Percentiles rank a stretch among this genome's conserved stretches.
phyloP scores from a whole-genome alignment of 2,329 filamentous ascomycete species.

The Colletotrichum magnum region DNA sequence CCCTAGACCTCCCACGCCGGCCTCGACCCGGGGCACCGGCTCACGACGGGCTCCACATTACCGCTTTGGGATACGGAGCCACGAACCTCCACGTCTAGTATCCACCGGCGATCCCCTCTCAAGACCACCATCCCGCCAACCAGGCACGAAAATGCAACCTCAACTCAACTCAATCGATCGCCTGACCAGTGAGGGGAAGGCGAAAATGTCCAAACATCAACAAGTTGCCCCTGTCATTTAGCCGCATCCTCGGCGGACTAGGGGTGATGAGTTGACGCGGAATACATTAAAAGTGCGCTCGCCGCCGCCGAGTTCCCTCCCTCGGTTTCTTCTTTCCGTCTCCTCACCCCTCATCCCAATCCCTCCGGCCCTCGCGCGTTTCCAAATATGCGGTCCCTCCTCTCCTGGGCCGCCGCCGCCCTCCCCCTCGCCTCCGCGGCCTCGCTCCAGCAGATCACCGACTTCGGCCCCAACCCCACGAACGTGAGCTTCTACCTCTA shows the following conservation, averaged over 20 bases:
- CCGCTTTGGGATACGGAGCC: conserved; percentile 34
- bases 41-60: conserved; percentile 23
- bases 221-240: not conserved
- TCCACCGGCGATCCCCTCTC: conserved; percentile 20
- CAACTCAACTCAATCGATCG: not conserved
- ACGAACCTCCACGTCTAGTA: conserved; percentile 30
- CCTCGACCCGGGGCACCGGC: conserved; percentile 6
- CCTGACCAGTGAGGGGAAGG: conserved; percentile 2
- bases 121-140: conserved; percentile 25
- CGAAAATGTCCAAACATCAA: not conserved
- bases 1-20: conserved; percentile 6
- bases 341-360: not conserved
- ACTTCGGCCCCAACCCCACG: conserved; percentile 62
- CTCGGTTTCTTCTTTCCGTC: not conserved
- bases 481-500: conserved; percentile 68
- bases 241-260: conserved; percentile 3
- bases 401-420: conserved; percentile 4
- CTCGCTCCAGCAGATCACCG: conserved; percentile 34
- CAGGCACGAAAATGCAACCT: conserved; percentile 19
- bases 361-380: not conserved
- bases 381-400: not conserved
- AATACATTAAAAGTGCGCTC: conserved; percentile 14
- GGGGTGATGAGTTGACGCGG: not conserved
- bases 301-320: not conserved
- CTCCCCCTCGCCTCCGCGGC: conserved; percentile 32